Base-by-base conservation (phyloP, 2,329 filamentous ascomycete genomes). In the Sphaceloma murrayae region DNA sequence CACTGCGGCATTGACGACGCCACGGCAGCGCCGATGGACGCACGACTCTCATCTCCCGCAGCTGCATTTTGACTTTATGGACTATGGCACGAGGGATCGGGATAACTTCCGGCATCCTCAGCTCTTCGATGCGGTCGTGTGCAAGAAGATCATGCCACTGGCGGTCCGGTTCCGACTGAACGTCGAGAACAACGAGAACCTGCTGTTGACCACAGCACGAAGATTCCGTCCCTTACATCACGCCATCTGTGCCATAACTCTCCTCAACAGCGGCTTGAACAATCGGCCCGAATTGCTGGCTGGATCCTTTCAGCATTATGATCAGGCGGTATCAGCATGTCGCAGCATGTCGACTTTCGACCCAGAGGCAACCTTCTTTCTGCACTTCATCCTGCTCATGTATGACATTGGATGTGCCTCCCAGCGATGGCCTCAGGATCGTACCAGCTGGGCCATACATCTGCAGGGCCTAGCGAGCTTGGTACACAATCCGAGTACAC, bases 361-460 rank as follows among this genome's bases (percentile, higher is more conserved):
- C 11, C 73, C 70, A 0, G 71, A 76, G 52, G 72, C 70, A 8
- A 62, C 70, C n/a, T 70, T 77, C 48, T 62, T 75, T 18, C 71
- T 72, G 1, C 73, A 77, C 54, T 75, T 75, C 49, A 59, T 77
- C 3, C 64, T 77, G 9, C 63, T 76, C 21, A 58, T 76, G 14
- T 76, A 75, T 52, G 74, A 77, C 59, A 69, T 74, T 47, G 56
- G 62, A 49, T 49, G 42, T 18, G 40, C 48, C 3, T 43, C 45
- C 19, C 30, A 45, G n/a, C 36, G 42, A 19, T 47, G 34, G 14
- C 39, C 34, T 10, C 42, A 43, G 7, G 43, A 64, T n/a, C 62
- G 67, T 7, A 68, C 67, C 38, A 62, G 75, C 51, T 76, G 72
- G 70, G 68, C 70, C 22, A 65, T 71, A 43, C 71, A 77, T 51